Evolutionary conservation across 768 basidiomycete species (phyloP).

Genomic region (Cubamyces sp.): DNA sequence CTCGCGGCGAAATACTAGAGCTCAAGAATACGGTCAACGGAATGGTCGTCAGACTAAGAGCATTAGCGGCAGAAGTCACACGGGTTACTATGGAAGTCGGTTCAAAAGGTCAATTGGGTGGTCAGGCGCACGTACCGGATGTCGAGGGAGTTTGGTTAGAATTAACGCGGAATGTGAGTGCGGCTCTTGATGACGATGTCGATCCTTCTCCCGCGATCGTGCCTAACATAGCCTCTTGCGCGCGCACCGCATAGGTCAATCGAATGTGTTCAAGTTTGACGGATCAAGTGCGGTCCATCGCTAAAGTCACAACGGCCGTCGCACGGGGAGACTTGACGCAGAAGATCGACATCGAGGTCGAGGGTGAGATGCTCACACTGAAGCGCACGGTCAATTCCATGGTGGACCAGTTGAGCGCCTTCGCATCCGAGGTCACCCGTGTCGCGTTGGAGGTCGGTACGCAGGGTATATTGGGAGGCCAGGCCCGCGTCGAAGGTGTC

Average conservation of each 20-base stretch:
- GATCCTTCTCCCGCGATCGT: background rate
- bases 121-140: slow-evolving; percentile 85
- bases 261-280: slow-evolving; percentile 82
- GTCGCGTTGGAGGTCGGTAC: slow-evolving; percentile 91
- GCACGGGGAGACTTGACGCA: slow-evolving; percentile 90
- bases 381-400: slow-evolving; percentile 91
- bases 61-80: slow-evolving; percentile 81
- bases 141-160: slow-evolving; percentile 94
- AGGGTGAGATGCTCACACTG: slow-evolving; percentile 85
- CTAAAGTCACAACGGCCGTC: slow-evolving; percentile 85
- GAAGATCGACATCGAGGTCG: slow-evolving; percentile 90
- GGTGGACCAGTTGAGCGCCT: slow-evolving; percentile 88
- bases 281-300: slow-evolving; percentile 82
- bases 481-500: slow-evolving; percentile 88
- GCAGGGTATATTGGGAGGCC: slow-evolving; percentile 88
- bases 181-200: background rate
- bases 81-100: slow-evolving; percentile 86
- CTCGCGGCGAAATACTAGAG: slow-evolving; percentile 87
- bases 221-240: background rate
- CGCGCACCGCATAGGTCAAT: slow-evolving; percentile 55
- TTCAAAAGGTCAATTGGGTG: slow-evolving; percentile 86
- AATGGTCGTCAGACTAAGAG: slow-evolving; percentile 56
- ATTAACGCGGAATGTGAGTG: slow-evolving; percentile 70
- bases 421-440: slow-evolving; percentile 80
- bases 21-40: slow-evolving; percentile 66